These are phyloP conservation scores for Cyberlindnera galapagoensis DNA, from an alignment of 805 yeast species.

Conservation along the genomic window DNA sequence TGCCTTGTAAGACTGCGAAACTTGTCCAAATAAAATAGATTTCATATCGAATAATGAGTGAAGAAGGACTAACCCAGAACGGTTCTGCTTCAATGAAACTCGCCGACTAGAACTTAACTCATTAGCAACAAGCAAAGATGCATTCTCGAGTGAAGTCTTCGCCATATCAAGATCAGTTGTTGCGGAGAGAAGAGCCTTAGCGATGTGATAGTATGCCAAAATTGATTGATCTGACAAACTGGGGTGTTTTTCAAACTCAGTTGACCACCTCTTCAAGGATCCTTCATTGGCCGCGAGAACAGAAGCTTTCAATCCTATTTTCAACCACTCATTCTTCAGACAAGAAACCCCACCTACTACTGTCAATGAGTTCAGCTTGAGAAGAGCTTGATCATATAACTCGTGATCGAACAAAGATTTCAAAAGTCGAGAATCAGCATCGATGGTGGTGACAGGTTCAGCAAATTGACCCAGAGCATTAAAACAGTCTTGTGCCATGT, in stretches of 20 bases:
- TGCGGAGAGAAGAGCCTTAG: slow-evolving; percentile 48
- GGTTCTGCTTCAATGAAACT: slow-evolving; percentile 44
- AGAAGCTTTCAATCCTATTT: slow-evolving; percentile 71
- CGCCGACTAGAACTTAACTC: slow-evolving; percentile 44
- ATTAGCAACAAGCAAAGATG: slow-evolving; percentile 54
- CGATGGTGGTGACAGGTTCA: slow-evolving; percentile 22
- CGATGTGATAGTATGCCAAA: slow-evolving; percentile 55
- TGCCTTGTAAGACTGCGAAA: slow-evolving; percentile 2
- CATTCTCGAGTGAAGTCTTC: slow-evolving; percentile 36
- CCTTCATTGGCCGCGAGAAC: slow-evolving; percentile 53
- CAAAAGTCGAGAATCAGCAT: slow-evolving; percentile 47
- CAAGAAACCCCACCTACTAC: neutral
- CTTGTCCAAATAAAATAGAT: slow-evolving; percentile 4
- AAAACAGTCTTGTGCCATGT: slow-evolving; percentile 79
- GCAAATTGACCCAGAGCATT: slow-evolving; percentile 48
- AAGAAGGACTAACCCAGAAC: slow-evolving; percentile 42
- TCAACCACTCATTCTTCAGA: slow-evolving; percentile 42
- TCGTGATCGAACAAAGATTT: slow-evolving; percentile 74
- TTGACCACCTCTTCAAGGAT: slow-evolving; percentile 53
- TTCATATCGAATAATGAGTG: slow-evolving; percentile 61
- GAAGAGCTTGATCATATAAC: slow-evolving; percentile 48
- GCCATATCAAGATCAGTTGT: slow-evolving; percentile 29
- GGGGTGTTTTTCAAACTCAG: slow-evolving; percentile 37
- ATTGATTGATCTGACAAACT: slow-evolving; percentile 45
- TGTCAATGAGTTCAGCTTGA: slow-evolving; percentile 15